phyloP scores from a whole-genome alignment of 2,329 filamentous ascomycete species.

The Diplodia sapinea region DNA sequence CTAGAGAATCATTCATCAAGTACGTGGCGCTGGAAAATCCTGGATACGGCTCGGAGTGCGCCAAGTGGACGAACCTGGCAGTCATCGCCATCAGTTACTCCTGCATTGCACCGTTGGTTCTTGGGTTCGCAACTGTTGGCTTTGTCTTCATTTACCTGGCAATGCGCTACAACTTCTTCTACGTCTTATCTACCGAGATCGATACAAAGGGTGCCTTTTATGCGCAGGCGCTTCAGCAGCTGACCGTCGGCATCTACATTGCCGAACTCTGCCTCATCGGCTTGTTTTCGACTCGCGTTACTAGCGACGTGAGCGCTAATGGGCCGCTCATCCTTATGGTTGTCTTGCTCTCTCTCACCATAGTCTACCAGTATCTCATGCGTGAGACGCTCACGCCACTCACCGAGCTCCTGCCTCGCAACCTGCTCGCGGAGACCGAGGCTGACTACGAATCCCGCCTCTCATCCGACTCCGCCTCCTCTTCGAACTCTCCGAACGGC shows the following conservation, averaged over 20 bases:
- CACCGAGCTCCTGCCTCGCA: constrained; percentile 29
- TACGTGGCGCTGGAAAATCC: constrained; percentile 52
- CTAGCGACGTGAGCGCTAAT: constrained; percentile 40
- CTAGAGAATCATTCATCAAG: constrained; percentile 54
- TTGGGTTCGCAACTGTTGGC: constrained; percentile 77
- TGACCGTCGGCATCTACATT: constrained; percentile 56
- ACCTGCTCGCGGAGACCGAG: constrained; percentile 53
- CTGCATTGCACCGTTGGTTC: constrained; percentile 78
- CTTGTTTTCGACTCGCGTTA: constrained; percentile 41
- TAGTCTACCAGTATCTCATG: constrained; percentile 32
- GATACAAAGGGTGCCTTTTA: constrained; percentile 58
- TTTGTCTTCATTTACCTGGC: constrained; percentile 72
- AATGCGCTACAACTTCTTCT: constrained; percentile 58
- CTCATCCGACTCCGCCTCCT: neutral
- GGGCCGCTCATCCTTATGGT: constrained; percentile 44
- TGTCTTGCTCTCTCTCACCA: constrained; percentile 37
- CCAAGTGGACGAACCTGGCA: constrained; percentile 55
- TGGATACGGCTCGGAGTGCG: constrained; percentile 54
- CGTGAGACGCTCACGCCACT: constrained; percentile 30
- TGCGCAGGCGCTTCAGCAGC: constrained; percentile 54
- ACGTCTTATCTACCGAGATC: constrained; percentile 54
- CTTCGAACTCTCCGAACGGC: neutral
- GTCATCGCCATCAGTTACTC: constrained; percentile 40
- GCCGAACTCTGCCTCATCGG: constrained; percentile 60
- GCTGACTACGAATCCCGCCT: constrained; percentile 49